Percentiles rank a stretch among this genome's conserved stretches.
phyloP scores from a whole-genome alignment of 352 stramenopile genomes.

The Ochromonadaceae sp. region DNA sequence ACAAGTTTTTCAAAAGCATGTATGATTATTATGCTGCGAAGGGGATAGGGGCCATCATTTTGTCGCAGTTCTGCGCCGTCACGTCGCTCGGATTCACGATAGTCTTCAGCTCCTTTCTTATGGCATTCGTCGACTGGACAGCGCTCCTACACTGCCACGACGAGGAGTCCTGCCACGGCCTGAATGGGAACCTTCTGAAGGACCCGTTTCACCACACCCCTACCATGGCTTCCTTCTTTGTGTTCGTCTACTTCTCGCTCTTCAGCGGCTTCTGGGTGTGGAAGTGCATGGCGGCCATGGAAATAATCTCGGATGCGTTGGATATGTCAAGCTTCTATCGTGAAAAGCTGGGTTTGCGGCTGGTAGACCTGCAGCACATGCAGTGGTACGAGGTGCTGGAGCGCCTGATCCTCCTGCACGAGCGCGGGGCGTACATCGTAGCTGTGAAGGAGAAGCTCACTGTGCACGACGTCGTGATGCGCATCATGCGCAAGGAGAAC shows the following conservation, averaged over 20 bases:
- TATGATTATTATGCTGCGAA: slow-evolving; percentile 87
- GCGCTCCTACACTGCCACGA: slow-evolving; percentile 60
- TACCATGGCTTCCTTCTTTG: slow-evolving; percentile 37
- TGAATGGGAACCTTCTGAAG: slow-evolving; percentile 43
- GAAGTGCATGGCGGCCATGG: slow-evolving; percentile 42
- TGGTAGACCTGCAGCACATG: slow-evolving; percentile 56
- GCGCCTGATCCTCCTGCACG: slow-evolving; percentile 58
- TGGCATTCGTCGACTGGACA: slow-evolving; percentile 87
- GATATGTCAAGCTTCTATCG: slow-evolving; percentile 77
- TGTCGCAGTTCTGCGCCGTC: slow-evolving; percentile 70
- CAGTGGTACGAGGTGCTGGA: slow-evolving; percentile 71
- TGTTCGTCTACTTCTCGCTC: slow-evolving; percentile 70
- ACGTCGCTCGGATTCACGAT: slow-evolving; percentile 87
- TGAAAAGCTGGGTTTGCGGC: slow-evolving; percentile 51
- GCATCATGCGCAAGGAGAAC: slow-evolving; percentile 96
- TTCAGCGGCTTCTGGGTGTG: slow-evolving; percentile 81
- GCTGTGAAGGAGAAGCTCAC: slow-evolving; percentile 41
- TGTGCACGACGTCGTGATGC: slow-evolving; percentile 69
- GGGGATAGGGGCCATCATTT: slow-evolving; percentile 68
- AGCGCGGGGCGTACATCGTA: slow-evolving; percentile 45
- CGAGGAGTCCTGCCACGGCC: slow-evolving; percentile 56
- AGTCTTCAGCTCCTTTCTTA: slow-evolving; percentile 73
- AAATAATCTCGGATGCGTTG: slow-evolving; percentile 57
- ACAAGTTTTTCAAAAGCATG: slow-evolving; percentile 72
- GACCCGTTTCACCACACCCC: slow-evolving; percentile 23